These are phyloP conservation scores for Blastocladiella britannica DNA, from an alignment of 192 early-diverging fungal genomes.

Conservation along the genomic window DNA sequence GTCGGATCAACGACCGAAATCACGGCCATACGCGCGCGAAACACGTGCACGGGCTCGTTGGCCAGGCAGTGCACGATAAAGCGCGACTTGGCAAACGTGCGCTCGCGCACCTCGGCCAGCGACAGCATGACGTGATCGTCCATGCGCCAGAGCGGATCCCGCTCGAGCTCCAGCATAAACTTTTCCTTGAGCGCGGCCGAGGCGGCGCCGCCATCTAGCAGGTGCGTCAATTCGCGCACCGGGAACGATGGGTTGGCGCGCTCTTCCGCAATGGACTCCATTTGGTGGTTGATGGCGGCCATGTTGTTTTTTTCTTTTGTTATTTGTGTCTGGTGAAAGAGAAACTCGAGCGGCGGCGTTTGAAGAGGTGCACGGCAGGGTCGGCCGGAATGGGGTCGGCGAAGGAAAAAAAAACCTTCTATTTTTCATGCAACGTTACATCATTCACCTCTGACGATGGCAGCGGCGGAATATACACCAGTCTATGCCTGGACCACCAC, in stretches of 20 bases:
- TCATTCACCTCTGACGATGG: too few species aligned
- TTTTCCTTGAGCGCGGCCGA: constrained; percentile 43
- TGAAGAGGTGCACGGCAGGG: too few species aligned
- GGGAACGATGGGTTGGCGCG: constrained; percentile 52
- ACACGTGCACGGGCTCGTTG: constrained; percentile 43
- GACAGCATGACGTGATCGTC: constrained; percentile 56
- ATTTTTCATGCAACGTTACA: too few species aligned
- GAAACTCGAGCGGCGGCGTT: too few species aligned
- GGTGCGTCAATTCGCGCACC: constrained; percentile 56
- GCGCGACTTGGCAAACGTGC: constrained; percentile 66
- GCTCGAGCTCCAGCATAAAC: constrained; percentile 68
- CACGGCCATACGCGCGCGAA: constrained; percentile 57
- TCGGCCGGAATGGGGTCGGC: too few species aligned
- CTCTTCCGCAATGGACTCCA: constrained; percentile 42
- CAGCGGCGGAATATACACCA: too few species aligned
- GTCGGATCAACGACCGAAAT: constrained; percentile 64
- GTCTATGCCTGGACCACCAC: too few species aligned
- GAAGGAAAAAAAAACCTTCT: too few species aligned
- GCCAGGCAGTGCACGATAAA: constrained; percentile 47
- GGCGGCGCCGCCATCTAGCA: constrained; percentile 56
- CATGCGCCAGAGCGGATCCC: constrained; percentile 61
- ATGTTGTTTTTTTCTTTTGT: too few species aligned
- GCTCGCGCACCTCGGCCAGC: constrained; percentile 52
- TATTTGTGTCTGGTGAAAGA: too few species aligned
- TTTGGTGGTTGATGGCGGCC: constrained; percentile 8